Base-by-base conservation (phyloP, 2,329 filamentous ascomycete genomes). In the Teratosphaeriaceae sp. region DNA sequence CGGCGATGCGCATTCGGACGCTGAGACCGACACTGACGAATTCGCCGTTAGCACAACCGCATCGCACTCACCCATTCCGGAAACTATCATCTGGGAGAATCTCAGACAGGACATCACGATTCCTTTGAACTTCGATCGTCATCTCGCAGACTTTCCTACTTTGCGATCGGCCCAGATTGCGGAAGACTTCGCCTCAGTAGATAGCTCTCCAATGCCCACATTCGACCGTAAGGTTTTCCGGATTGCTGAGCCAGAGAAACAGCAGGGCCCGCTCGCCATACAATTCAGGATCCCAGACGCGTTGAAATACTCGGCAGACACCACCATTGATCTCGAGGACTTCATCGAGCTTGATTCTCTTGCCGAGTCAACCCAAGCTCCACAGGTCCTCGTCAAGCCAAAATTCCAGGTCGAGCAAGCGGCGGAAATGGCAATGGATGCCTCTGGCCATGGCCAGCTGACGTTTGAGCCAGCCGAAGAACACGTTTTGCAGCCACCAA, bases 31-130 rank as follows among this genome's bases (percentile, higher is more conserved):
- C 21, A n/a, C 44, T 35, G 13, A 41, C 24, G 20, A 33, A 29
- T 15, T 16, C 7, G 30, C 19, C n/a, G 18, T 13, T 22, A 37
- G 5, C 18, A 27, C 19, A 8, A 23, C 8, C 15, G 3, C n/a
- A 23, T 20, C 19, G 4, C 35, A 38, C n/a, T 23, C 37, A 8
- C 5, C 13, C 3, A 39, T 9, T n/a, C 54, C 54, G 13, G 54
- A 60, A 34, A 61, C 57, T 1, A 40, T 60, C 8, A 40, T 53
- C n/a, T 61, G 58, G 58, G 48, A 55, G 9, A 57, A 59, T 36
- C 31, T 61, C 11, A 49, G 52, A 3, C 43, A 59, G 15, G 55
- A 59, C 31, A 38, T 47, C n/a, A 57, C 58, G 11, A 59, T 60
- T 19, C 52, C 53, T 1, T 49, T 62, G 40, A 44, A 57, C 31